Evolutionary conservation across 2,329 filamentous ascomycete genomes (phyloP).

Genomic region (Nothophaeocryptopus gaeumannii): DNA sequence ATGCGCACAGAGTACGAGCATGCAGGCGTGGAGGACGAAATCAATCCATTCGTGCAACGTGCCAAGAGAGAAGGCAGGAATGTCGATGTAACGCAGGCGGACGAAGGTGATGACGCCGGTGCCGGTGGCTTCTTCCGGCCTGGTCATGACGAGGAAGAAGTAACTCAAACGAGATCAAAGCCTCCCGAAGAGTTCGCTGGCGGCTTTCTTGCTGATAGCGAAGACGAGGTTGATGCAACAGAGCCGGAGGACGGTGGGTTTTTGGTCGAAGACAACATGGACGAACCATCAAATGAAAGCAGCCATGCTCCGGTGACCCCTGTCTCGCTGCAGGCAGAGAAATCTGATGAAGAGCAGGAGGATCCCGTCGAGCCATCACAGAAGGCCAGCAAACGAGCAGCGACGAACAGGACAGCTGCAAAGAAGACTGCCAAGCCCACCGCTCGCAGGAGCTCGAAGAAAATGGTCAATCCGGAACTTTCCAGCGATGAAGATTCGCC

Average conservation of each 20-base stretch:
- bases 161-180: conserved; percentile 30
- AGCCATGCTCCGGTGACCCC: too few relatives aligned
- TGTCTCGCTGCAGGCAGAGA: too few relatives aligned
- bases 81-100: conserved; percentile 3
- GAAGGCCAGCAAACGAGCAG: neutral
- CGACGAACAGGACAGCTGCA: neutral
- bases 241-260: conserved; percentile 40
- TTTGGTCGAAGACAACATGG: conserved; percentile 17
- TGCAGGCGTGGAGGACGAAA: conserved; percentile 44
- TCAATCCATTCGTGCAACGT: conserved; percentile 52
- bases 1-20: conserved; percentile 70
- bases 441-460: neutral
- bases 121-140: conserved; percentile 45
- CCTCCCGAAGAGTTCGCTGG: conserved; percentile 23
- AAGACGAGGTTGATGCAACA: conserved; percentile 27
- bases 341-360: too few relatives aligned
- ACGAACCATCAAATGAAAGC: neutral
- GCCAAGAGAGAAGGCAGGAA: conserved; percentile 27
- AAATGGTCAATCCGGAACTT: neutral
- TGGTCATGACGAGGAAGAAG: conserved; percentile 36
- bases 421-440: conserved; percentile 9
- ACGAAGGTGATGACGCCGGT: conserved; percentile 24
- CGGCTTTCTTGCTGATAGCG: conserved; percentile 29
- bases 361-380: too few relatives aligned
- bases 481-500: conserved; percentile 5